phyloP scores from a whole-genome alignment of 345 rosid genomes.

The Acer yangbiense region DNA sequence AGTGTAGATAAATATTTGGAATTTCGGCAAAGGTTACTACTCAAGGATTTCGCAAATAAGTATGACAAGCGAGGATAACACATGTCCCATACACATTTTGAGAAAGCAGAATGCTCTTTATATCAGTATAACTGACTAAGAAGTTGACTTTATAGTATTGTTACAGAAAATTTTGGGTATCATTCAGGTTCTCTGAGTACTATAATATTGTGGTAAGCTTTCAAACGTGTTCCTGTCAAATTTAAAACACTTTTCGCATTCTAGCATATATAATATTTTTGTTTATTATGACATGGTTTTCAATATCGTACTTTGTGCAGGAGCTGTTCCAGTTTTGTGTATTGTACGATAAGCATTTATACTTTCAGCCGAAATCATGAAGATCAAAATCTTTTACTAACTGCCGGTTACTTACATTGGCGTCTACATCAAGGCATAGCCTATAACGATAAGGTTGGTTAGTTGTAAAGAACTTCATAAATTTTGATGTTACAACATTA shows the following conservation, averaged over 20 bases:
- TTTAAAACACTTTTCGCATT: background rate
- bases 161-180: constrained; percentile 2
- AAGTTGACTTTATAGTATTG: background rate
- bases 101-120: constrained; percentile 8
- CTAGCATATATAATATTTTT: background rate
- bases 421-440: background rate
- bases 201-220: constrained; percentile 10
- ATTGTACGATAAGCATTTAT: background rate
- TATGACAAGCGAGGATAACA: constrained; percentile 50
- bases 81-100: background rate
- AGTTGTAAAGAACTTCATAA: background rate
- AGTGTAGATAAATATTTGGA: constrained; percentile 76
- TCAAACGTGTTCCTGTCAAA: background rate
- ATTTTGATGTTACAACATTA: background rate
- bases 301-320: constrained; percentile 14
- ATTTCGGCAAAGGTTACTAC: constrained; percentile 74
- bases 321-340: constrained; percentile 13
- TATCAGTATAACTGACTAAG: background rate
- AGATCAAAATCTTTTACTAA: constrained; percentile 2
- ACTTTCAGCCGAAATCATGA: background rate
- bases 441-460: constrained; percentile 15
- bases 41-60: constrained; percentile 72
- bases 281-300: background rate
- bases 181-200: constrained; percentile 5
- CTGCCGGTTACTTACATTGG: constrained; percentile 13